Conservation (phyloP, 176 grass and related monocot genomes). For the Aegilops tauschii region DNA sequence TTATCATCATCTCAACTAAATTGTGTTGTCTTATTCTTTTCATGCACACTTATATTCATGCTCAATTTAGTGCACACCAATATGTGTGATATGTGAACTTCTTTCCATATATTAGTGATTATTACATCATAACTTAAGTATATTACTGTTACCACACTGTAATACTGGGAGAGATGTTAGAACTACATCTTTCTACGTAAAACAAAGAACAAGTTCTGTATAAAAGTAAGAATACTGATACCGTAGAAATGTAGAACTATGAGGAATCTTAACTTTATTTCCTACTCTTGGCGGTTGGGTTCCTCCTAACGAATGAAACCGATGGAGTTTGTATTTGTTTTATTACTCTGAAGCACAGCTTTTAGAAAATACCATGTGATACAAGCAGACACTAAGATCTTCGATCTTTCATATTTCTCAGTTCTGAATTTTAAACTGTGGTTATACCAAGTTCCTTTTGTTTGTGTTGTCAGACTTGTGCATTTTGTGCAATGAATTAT, state of each 20-base stretch:
- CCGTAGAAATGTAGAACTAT: background rate
- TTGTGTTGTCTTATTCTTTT: background rate
- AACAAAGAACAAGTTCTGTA: background rate
- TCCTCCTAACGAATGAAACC: background rate
- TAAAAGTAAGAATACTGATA: background rate
- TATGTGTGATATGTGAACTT: background rate
- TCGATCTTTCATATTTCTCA: background rate
- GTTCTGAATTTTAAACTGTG: background rate
- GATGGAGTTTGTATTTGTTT: background rate
- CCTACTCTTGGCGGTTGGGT: background rate
- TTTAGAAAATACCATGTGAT: background rate
- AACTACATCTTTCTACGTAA: background rate
- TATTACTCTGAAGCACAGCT: background rate
- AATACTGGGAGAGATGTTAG: background rate
- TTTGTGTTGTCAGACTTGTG: background rate
- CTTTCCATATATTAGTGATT: background rate
- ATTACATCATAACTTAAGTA: background rate
- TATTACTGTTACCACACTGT: background rate
- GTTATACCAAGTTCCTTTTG: background rate
- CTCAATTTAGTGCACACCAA: background rate
- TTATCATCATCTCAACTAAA: background rate
- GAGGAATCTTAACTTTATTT: background rate
- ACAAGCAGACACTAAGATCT: background rate
- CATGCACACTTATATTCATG: background rate
- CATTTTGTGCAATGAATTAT: background rate